Evolutionary conservation across 805 yeast genomes (phyloP), one percentile per base, ranked within the genome.

Genomic region (Candida hungchunana): DNA sequence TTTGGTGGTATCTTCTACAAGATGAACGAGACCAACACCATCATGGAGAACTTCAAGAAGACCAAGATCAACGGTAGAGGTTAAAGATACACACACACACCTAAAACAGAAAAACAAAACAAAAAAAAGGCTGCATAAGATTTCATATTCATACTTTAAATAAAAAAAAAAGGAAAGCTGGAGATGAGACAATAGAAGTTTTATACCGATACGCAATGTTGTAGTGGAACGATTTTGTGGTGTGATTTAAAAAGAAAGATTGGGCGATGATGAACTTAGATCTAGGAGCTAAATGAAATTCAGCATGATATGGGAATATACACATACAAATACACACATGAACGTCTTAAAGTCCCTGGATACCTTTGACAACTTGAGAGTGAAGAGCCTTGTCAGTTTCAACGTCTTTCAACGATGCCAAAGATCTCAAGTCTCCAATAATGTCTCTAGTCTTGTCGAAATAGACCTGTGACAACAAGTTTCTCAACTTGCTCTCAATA

Each of bases 361-460:
- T 36, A 24, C 64, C 66, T 42, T 60, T 59, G 28, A 62, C 55
- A 5, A 64, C 46, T 32, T 60, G 62, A n/a, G 54, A 47, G 26
- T 63, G 67, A 11, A 51, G 54, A 10, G 43, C 42, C 38, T 58
- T 57, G 16, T 50, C 58, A 10, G 36, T 31, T 20, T 46, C 46
- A 21, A 48, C 49, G 5, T 46, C 36, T 7, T 50, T 24, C 13
- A 48, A 31, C 7, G 47, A 46, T 3, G 39, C 37, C 19, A 53
- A 32, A 11, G 65, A 71, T 56, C 87, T 71, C 26, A 80, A 63
- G 47, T 82, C 88, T 18, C 83, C 80, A 30, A 89, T 68, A 32
- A 93, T 81, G 55, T 90, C 96, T 53, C 85, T 79, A 14, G 96
- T 85, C 66, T 90, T 90, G 51, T 95, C 97, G 56, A 90, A 90